Evolutionary conservation across 805 yeast species (phyloP).

Genomic region (Lipomyces orientalis): DNA sequence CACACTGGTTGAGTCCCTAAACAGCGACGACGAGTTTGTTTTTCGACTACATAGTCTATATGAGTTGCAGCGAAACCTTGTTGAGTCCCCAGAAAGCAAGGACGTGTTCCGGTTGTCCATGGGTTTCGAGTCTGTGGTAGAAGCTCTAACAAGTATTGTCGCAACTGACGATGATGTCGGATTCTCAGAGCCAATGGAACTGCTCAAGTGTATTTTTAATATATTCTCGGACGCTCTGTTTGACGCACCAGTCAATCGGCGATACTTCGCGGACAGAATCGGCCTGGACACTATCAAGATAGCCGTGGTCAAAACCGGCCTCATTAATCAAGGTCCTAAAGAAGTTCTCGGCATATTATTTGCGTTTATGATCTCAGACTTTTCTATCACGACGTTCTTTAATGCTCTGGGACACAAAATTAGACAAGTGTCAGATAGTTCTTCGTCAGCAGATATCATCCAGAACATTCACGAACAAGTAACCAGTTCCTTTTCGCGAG

Average conservation of each 20-base stretch:
- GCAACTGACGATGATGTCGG: conserved; percentile 17
- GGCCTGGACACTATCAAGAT: conserved; percentile 12
- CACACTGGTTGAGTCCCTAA: conserved; percentile 30
- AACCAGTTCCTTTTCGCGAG: conserved; percentile 19
- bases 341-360: conserved; percentile 36
- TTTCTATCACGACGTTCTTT: conserved; percentile 36
- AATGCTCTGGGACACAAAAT: conserved; percentile 33
- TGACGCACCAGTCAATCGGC: conserved; percentile 21
- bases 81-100: conserved; percentile 37
- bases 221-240: conserved; percentile 35
- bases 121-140: conserved; percentile 38
- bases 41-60: conserved; percentile 34
- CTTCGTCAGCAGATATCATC: conserved; percentile 8
- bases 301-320: conserved; percentile 15
- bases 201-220: conserved; percentile 36
- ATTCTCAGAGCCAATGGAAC: conserved; percentile 37
- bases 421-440: conserved; percentile 7
- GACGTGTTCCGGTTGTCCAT: conserved; percentile 36
- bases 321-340: conserved; percentile 19
- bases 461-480: conserved; percentile 22
- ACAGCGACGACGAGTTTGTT: conserved; percentile 33
- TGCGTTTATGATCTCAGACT: conserved; percentile 35
- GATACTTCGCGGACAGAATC: conserved; percentile 30
- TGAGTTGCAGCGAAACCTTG: conserved; percentile 36
- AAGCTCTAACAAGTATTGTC: conserved; percentile 21